Conservation (phyloP, 1,284 basidiomycete species). For the Puccinia polysora region DNA sequence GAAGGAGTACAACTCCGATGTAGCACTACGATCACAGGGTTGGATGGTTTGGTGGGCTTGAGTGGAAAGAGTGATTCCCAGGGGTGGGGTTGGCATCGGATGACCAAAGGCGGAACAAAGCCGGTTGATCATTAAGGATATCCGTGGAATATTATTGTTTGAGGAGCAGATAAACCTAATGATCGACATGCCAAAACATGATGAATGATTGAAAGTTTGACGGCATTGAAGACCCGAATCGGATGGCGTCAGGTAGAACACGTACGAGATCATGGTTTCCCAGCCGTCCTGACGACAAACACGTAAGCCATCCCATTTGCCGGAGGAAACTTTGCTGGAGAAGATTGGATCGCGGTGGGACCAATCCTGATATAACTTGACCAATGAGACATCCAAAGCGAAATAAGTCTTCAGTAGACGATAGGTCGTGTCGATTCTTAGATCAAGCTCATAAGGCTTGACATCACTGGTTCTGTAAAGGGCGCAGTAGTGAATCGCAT, state of each 20-base stretch:
- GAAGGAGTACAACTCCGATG: conserved; percentile 69
- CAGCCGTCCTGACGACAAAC: conserved; percentile 91
- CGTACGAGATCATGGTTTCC: conserved; percentile 86
- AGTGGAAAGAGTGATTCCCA: conserved; percentile 50
- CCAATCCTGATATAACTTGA: conserved; percentile 76
- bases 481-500: conserved; percentile 57
- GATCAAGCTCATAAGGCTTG: conserved; percentile 53
- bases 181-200: background rate
- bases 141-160: conserved; percentile 91
- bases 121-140: conserved; percentile 78
- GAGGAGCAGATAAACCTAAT: conserved; percentile 92
- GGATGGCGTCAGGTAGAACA: conserved; percentile 47
- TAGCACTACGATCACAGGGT: background rate
- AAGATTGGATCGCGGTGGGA: conserved; percentile 68
- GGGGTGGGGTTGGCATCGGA: conserved; percentile 44
- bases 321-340: conserved; percentile 52
- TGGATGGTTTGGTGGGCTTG: conserved; percentile 52
- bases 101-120: conserved; percentile 47
- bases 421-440: conserved; percentile 59
- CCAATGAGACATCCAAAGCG: conserved; percentile 72
- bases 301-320: conserved; percentile 59
- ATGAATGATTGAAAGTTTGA: background rate
- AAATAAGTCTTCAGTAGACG: conserved; percentile 82
- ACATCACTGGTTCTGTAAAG: conserved; percentile 44
- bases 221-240: conserved; percentile 5